Conservation (phyloP, 768 basidiomycete species). For the Tubosaeta sp. region DNA sequence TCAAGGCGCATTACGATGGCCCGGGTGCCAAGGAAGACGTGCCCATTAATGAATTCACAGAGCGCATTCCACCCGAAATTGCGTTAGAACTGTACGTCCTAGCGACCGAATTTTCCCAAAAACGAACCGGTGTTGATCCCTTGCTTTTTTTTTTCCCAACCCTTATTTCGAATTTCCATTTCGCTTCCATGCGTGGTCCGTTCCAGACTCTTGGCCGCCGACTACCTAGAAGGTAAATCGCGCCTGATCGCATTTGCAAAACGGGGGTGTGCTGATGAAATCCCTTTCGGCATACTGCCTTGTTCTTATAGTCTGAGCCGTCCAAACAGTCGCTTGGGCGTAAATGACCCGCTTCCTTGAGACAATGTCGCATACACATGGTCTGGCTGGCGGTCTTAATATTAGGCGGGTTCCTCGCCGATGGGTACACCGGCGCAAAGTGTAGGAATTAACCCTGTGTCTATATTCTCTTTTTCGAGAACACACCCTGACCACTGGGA, state of each 20-base stretch:
- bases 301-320: conserved; percentile 9
- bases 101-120: neutral
- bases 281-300: conserved; percentile 4
- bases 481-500: neutral
- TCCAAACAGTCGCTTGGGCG: neutral
- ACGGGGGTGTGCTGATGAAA: conserved; percentile 13
- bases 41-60: conserved; percentile 70
- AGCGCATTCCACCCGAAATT: conserved; percentile 82
- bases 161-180: conserved; percentile 2
- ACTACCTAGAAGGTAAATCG: conserved; percentile 58
- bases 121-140: conserved; percentile 11
- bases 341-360: neutral
- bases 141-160: conserved; percentile 1
- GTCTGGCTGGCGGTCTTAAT: neutral
- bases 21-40: conserved; percentile 69
- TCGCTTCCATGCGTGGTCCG: neutral
- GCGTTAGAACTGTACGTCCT: conserved; percentile 79
- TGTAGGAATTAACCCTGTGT: conserved; percentile 8
- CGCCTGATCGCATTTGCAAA: conserved; percentile 12
- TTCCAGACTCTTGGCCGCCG: conserved; percentile 55
- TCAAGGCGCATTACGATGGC: conserved; percentile 76
- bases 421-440: conserved; percentile 9
- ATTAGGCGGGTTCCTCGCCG: neutral
- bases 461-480: conserved; percentile 4
- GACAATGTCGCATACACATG: neutral